Percentiles rank a stretch among this genome's conserved stretches.
phyloP scores from a whole-genome alignment of 129 eudicot genomes.

The Silybum marianum region DNA sequence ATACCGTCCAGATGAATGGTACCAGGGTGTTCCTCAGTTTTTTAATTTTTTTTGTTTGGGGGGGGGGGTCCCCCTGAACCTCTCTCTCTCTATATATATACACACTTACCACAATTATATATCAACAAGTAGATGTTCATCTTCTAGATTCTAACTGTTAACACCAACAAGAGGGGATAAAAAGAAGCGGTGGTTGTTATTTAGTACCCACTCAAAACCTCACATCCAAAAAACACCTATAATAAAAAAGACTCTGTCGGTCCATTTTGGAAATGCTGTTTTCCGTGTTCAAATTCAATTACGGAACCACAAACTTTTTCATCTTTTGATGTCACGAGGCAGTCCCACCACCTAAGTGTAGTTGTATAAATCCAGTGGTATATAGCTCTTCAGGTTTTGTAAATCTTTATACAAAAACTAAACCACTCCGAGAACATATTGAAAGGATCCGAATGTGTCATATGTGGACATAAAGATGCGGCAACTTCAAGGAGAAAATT shows the following conservation, averaged over 20 bases:
- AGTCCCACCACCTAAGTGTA: constrained; percentile 3
- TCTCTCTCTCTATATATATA: background rate
- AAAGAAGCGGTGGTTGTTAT: background rate
- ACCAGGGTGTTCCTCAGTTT: too few species aligned
- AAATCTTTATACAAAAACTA: background rate
- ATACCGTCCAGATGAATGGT: too few species aligned
- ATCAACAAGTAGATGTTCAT: too few species aligned
- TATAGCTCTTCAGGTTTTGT: background rate
- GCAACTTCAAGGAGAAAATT: background rate
- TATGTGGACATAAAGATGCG: constrained; percentile 1
- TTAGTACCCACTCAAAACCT: background rate
- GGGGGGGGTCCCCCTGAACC: too few species aligned
- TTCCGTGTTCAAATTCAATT: constrained; percentile 13
- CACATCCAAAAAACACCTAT: constrained; percentile 10
- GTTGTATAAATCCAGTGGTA: background rate
- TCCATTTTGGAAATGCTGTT: background rate
- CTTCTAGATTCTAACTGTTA: too few species aligned
- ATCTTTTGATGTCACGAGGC: constrained; percentile 16
- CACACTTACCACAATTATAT: background rate
- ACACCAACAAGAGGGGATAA: background rate
- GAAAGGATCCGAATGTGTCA: constrained; percentile 6
- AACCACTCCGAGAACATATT: constrained; percentile 1
- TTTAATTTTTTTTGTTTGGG: too few species aligned
- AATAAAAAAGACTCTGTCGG: constrained; percentile 6
- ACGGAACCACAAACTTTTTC: background rate